These are phyloP conservation scores for Paralagenidium karlingii DNA, from an alignment of 352 stramenopile species.

Conservation along the genomic window DNA sequence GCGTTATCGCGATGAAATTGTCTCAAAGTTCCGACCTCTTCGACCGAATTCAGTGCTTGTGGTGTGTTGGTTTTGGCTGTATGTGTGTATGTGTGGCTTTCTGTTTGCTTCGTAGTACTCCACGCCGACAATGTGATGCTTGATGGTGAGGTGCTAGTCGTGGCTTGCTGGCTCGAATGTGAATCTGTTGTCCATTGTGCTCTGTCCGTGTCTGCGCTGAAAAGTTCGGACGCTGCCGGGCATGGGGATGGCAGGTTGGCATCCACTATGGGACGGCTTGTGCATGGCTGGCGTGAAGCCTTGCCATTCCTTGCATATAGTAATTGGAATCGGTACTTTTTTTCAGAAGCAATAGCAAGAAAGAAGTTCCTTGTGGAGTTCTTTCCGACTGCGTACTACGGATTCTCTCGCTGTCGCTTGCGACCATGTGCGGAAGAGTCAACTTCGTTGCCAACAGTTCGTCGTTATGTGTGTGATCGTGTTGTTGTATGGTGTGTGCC, in stretches of 20 bases:
- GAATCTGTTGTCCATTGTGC: background rate
- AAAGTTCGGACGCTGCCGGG: slow-evolving; percentile 46
- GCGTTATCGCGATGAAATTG: slow-evolving; percentile 85
- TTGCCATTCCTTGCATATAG: slow-evolving; percentile 31
- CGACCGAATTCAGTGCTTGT: background rate
- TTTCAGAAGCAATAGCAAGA: slow-evolving; percentile 72
- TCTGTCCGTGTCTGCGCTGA: slow-evolving; percentile 29
- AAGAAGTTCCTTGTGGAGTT: too few species aligned
- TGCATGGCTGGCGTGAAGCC: slow-evolving; percentile 5
- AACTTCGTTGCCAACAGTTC: slow-evolving; percentile 79
- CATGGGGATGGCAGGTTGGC: slow-evolving; percentile 6
- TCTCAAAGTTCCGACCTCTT: slow-evolving; percentile 78
- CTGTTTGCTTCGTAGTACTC: slow-evolving; percentile 71
- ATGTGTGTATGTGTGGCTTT: slow-evolving; percentile 5
- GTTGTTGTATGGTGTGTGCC: slow-evolving; percentile 10
- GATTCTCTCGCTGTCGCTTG: slow-evolving; percentile 35
- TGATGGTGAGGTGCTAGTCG: slow-evolving; percentile 5
- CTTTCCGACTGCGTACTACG: slow-evolving; percentile 80
- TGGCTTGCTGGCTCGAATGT: background rate
- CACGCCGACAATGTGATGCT: slow-evolving; percentile 80
- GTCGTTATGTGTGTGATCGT: slow-evolving; percentile 9
- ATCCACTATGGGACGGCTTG: background rate
- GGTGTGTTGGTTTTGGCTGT: too few species aligned
- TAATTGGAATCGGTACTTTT: slow-evolving; percentile 84
- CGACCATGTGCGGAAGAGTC: slow-evolving; percentile 31